These are phyloP conservation scores for Akanthomyces lecanii DNA, from an alignment of 2,329 filamentous ascomycete species.

Conservation along the genomic window DNA sequence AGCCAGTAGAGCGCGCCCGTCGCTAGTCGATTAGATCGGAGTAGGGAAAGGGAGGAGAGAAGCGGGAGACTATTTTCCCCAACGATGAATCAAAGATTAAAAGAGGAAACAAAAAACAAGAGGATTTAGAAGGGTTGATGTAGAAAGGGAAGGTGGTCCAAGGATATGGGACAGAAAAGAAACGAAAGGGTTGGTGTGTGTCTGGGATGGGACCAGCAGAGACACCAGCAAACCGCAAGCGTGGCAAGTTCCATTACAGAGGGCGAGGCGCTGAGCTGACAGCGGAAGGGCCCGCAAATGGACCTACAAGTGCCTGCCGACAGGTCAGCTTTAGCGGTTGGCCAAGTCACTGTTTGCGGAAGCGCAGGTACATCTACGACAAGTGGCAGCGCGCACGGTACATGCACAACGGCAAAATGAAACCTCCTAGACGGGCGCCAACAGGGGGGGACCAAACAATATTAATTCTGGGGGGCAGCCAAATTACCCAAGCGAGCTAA, in stretches of 20 bases:
- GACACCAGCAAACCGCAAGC: slow-evolving; percentile 9
- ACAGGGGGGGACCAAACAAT: background rate
- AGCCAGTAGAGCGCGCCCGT: background rate
- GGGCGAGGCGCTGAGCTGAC: slow-evolving; percentile 9
- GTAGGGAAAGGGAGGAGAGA: background rate
- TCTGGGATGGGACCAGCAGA: background rate
- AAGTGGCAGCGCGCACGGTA: background rate
- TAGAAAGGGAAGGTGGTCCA: background rate
- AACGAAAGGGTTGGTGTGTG: slow-evolving; percentile 6
- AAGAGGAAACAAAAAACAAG: background rate
- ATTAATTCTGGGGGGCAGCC: background rate
- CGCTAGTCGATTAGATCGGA: slow-evolving; percentile 5
- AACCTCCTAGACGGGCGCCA: background rate
- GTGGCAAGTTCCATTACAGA: slow-evolving; percentile 13
- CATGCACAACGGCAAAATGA: background rate
- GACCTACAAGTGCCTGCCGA: background rate
- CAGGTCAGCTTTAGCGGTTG: background rate
- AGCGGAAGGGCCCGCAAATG: background rate
- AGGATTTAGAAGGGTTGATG: background rate
- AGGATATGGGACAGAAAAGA: slow-evolving; percentile 11
- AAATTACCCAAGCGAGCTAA: background rate
- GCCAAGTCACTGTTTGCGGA: background rate
- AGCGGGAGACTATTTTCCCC: background rate
- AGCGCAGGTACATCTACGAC: background rate
- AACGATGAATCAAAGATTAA: background rate